phyloP scores from a whole-genome alignment of 345 rosid genomes.

The Theobroma cacao region DNA sequence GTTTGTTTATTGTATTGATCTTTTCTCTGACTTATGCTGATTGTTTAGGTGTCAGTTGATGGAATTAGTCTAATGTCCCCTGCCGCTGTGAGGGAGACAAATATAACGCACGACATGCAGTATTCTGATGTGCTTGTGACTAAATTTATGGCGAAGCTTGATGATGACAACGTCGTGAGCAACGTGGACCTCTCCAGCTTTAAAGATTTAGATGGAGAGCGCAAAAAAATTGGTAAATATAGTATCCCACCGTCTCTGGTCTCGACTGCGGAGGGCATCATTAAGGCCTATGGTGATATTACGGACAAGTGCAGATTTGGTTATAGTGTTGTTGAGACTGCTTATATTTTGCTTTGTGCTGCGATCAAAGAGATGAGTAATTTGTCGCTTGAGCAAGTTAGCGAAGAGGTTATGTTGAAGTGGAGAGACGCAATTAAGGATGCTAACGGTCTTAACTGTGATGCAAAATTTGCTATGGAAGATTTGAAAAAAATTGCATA shows the following conservation, averaged over 20 bases:
- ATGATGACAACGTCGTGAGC: neutral
- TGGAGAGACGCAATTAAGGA: conserved; percentile 5
- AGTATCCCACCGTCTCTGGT: neutral
- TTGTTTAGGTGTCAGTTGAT: too few relatives aligned
- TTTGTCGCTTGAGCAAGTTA: neutral
- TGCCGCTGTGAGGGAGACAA: too few relatives aligned
- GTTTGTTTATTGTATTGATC: neutral
- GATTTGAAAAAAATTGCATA: neutral
- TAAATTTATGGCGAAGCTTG: neutral
- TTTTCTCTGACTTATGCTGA: neutral
- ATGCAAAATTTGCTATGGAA: neutral
- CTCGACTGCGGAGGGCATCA: neutral
- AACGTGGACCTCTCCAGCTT: neutral
- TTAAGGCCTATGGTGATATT: neutral
- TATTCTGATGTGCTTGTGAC: neutral
- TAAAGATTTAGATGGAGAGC: neutral
- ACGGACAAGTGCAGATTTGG: neutral
- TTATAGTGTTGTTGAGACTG: neutral
- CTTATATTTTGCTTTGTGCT: neutral
- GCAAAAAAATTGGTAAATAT: neutral
- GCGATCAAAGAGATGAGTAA: conserved; percentile 1
- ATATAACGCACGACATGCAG: too few relatives aligned
- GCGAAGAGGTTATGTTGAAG: neutral
- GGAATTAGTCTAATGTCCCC: too few relatives aligned
- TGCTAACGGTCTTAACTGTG: neutral